Evolutionary conservation across 495 filamentous ascomycete genomes (phyloP), one percentile per base, ranked within the genome.

Genomic region (Lineolata rhizophorae): DNA sequence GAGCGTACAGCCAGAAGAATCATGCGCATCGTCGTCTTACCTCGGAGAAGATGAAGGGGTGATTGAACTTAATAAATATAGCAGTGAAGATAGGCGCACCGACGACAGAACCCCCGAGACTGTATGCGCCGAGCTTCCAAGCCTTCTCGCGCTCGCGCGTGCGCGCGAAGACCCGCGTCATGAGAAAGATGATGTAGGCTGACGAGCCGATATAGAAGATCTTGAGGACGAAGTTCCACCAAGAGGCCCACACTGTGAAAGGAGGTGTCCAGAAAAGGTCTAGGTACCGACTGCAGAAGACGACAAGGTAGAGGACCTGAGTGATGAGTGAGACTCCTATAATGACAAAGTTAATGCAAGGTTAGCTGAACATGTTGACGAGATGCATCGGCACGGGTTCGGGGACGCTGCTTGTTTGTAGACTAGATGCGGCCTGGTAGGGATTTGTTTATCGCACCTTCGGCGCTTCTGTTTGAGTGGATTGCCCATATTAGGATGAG

Each of bases 321-420:
- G 84, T 93, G 37, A 97, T 75, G 40, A 94, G 68, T n/a, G 84
- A 93, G 32, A 95, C 70, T 39, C 84, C 78, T 83, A 27, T 11
- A 24, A 21, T 27, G 19, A 35, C 8, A 12, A 12, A 17, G 16
- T 35, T 19, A 3, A 5, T 22, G 35, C 55, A 30, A 49, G 42
- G 16, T n/a, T n/a, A 32, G 4, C 30, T 20, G 19, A n/a, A 25
- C 22, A n/a, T 35, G 14, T 18, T 11, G 4, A 4, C 16, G 20
- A 31, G 29, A 31, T 3, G 27, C 13, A 35, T 6, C 22, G 30
- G 4, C n/a, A n/a, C n/a, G n/a, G n/a, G n/a, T n/a, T n/a, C n/a
- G 18, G 12, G 30, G 16, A 25, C 16, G 19, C 15, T 12, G 27
- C 25, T 8, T 8, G 8, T 8, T 26, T n/a, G n/a, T 26, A 25